Evolutionary conservation across 2,329 filamentous ascomycete species (phyloP), one percentile per base, ranked within the genome.

Genomic region (Coniochaeta ligniaria): DNA sequence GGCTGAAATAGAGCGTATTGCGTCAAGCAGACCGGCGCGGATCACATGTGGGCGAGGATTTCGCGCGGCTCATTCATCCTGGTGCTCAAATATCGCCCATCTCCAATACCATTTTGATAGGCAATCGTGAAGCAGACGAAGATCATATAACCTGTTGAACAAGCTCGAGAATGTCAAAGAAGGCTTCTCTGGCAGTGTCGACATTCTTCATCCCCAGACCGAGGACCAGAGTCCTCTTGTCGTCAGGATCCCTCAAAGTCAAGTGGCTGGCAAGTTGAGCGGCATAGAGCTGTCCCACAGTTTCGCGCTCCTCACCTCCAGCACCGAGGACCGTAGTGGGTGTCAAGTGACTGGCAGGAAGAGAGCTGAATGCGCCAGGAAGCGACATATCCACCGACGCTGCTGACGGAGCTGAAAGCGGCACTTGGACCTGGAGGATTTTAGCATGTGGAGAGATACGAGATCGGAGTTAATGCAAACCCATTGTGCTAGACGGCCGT

Each of bases 401-500:
- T n/a, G 86, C 79, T 3, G 88, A 85, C 0, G 87, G 82, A 31
- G 84, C 81, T n/a, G 85, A 83, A 24, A 96, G 82, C 0, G 91
- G 89, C 0, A 96, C 90, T 77, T 95, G 90, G 22, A 92, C 83
- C 89, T 92, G 28, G 65, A 64, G 60, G 72, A 70, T 57, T 69
- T 70, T 45, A 73, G 61, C 20, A 70, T 71, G 47, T 73, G 64
- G 67, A 35, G 20, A 52, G 65, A 64, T 66, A 59, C 9, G 47
- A 52, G 22, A n/a, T 52, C 47, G 22, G 24, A 52, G 12, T 31
- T 41, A 41, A 41, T 7, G 71, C 77, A 59, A 79, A 97, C 92
- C 95, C 95, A 99, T 80, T 98, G 95, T 22, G 91, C 90, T 55
- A 98, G 77, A 62, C 88, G 84, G 7, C 93, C 94, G 63, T 88